Evolutionary conservation across 23 red algal species (phyloP), one percentile per base, ranked within the genome.

Genomic region (Gracilariopsis chorda): DNA sequence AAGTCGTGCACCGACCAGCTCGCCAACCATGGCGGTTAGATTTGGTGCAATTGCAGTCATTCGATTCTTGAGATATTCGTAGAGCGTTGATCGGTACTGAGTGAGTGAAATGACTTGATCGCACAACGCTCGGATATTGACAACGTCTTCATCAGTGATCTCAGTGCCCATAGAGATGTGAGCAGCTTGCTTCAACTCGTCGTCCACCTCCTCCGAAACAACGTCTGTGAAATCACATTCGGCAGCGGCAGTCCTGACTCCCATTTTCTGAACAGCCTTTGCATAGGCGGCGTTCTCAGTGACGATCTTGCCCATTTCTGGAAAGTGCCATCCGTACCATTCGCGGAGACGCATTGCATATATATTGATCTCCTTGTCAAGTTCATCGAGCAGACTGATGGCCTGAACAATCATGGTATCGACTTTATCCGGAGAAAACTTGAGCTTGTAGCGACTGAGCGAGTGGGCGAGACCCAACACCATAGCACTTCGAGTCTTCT

Each of bases 261-360:
- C 71, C 95, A 98, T 98, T 8, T 64, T 78, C 29, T 80, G 70
- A 10, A 98, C 90, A 47, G 88, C 67, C 36, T 80, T 69, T 19
- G 97, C 97, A 80, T 99, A 99, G 1, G 88, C 60, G 51, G 83
- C 83, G 56, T 99, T 99, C n/a, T 99, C 97, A 27, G 90, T 55
- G 51, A 96, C 75, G 32, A 99, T 90, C 79, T 95, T 96, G 20
- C 82, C 83, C 84, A 99, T 89, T 25, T 99, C 97, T 7, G 97
- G 97, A 77, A 99, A 99, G 24, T 99, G 97, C 97, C 97, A 99
- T 43, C 91, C 91, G 65, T 92, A 99, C 97, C 97, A 99, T 41
- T 99, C 97, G 27, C 93, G 87, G 51, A 96, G 64, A 41, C 97
- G 85, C 97, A 99, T 99, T 36, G 93, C 93, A 77, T 95, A 99